Conservation (phyloP, 192 early-diverging fungal species). For the Obelidium mucronatum region DNA sequence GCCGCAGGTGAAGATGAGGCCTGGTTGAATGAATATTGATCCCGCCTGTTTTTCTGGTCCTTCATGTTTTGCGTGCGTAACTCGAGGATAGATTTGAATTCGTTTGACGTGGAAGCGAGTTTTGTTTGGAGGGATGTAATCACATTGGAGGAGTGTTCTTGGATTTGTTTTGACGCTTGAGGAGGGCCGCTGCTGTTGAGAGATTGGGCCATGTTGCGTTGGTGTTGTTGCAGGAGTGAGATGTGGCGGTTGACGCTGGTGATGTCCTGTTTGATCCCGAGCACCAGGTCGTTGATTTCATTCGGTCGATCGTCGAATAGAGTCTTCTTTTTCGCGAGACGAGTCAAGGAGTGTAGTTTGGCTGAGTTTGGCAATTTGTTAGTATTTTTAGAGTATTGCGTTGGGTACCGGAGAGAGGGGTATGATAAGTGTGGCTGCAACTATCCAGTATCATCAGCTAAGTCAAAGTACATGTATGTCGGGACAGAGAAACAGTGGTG, state of each 20-base stretch:
- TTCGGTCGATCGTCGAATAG: conserved; percentile 96
- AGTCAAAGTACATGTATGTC: too few relatives aligned
- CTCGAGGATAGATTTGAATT: conserved; percentile 96
- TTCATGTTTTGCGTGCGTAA: conserved; percentile 95
- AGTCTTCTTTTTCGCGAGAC: conserved; percentile 93
- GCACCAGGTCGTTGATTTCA: conserved; percentile 95
- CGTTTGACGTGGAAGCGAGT: conserved; percentile 86
- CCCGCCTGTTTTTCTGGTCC: conserved; percentile 84
- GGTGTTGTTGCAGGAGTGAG: conserved; percentile 76
- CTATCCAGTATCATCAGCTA: too few relatives aligned
- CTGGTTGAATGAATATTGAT: conserved; percentile 78
- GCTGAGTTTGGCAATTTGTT: conserved; percentile 20
- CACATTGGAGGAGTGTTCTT: conserved; percentile 91
- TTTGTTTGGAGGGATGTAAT: conserved; percentile 92
- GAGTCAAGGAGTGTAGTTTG: conserved; percentile 86
- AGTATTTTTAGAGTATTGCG: not conserved
- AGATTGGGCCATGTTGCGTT: not conserved
- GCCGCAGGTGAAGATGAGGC: not conserved
- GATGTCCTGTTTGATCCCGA: conserved; percentile 96
- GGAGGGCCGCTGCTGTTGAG: not conserved
- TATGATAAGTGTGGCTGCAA: too few relatives aligned
- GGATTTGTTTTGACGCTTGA: conserved; percentile 62
- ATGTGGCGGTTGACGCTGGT: conserved; percentile 95
- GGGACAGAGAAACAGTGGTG: not conserved
- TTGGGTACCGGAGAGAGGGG: not conserved